These are phyloP conservation scores for Opeltia flavorubescens DNA, from an alignment of 495 filamentous ascomycete species.

Conservation along the genomic window DNA sequence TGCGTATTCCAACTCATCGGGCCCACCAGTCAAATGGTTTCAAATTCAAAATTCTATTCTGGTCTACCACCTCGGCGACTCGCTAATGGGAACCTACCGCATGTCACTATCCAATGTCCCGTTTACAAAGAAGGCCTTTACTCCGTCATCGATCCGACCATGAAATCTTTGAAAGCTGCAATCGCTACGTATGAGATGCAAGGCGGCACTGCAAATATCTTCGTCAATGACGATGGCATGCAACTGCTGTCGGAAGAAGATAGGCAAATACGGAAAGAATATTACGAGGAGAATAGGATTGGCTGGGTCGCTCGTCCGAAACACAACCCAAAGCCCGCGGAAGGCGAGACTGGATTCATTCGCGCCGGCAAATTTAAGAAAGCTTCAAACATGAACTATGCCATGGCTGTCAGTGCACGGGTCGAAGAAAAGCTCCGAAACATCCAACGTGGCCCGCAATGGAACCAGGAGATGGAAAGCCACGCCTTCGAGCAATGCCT, in stretches of 20 bases:
- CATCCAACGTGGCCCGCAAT: slow-evolving; percentile 26
- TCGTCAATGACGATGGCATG: slow-evolving; percentile 37
- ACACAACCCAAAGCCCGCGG: slow-evolving; percentile 35
- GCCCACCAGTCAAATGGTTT: slow-evolving; percentile 38
- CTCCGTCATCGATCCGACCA: slow-evolving; percentile 15
- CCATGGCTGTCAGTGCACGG: slow-evolving; percentile 39
- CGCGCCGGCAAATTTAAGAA: slow-evolving; percentile 61
- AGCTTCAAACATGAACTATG: slow-evolving; percentile 63
- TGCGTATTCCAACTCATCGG: slow-evolving; percentile 45
- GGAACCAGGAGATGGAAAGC: slow-evolving; percentile 38
- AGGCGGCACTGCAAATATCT: slow-evolving; percentile 36
- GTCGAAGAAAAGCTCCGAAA: slow-evolving; percentile 42
- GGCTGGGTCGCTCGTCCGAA: slow-evolving; percentile 46
- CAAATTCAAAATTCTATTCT: slow-evolving; percentile 49
- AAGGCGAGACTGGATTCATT: slow-evolving; percentile 27
- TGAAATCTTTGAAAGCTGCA: slow-evolving; percentile 28
- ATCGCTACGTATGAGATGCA: slow-evolving; percentile 39
- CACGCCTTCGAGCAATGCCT: slow-evolving; percentile 35
- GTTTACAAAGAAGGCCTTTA: slow-evolving; percentile 22
- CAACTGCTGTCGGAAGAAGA: slow-evolving; percentile 35
- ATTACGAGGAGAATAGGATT: slow-evolving; percentile 50
- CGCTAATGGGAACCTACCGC: slow-evolving; percentile 33
- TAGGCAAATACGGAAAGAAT: slow-evolving; percentile 42
- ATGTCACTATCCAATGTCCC: slow-evolving; percentile 37
- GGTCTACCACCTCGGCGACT: slow-evolving; percentile 36